Evolutionary conservation across 2,329 filamentous ascomycete genomes (phyloP), one percentile per base, ranked within the genome.

Genomic region (Fusarium chlamydosporum): DNA sequence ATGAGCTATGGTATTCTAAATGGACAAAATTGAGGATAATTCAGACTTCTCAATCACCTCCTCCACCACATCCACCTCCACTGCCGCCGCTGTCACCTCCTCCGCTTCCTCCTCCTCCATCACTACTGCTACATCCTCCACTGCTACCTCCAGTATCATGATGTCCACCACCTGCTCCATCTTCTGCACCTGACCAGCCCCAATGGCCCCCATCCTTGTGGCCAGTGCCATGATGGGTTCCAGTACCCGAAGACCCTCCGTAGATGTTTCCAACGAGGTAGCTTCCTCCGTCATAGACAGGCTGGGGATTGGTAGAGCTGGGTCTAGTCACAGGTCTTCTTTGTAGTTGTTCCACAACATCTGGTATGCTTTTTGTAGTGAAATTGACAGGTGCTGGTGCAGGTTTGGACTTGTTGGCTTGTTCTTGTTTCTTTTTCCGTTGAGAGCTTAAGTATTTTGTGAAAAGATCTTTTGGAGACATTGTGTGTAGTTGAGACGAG

Each of bases 381-480:
- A 23, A 13, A 20, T 58, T 29, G n/a, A 18, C n/a, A 23, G 52
- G 23, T 20, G 38, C 8, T 23, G 34, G 33, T 18, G 31, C 6
- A 18, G 18, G 15, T 34, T 34, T 46, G 7, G 31, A 11, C 37
- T 65, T 56, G 15, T 68, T 59, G 8, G 37, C 9, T 26, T n/a
- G n/a, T n/a, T 54, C 52, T 35, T 61, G 37, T 35, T 52, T 46
- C 18, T 60, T 40, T 18, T 35, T 37, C 6, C 35, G 43, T 35
- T 40, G 35, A 4, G 61, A 51, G 8, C 23, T 31, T 11, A 63
- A 33, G 23, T 35, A 54, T 26, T 68, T 68, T 20, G 35, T 29
- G 6, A 68, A 18, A 37, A 57, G 18, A 10, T 53, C 33, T 56
- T 61, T 68, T 7, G 46, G 51, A 20, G 42, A 33, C 65, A 68